These are phyloP conservation scores for Pythium plurisporium DNA, from an alignment of 352 stramenopile genomes.

Conservation along the genomic window DNA sequence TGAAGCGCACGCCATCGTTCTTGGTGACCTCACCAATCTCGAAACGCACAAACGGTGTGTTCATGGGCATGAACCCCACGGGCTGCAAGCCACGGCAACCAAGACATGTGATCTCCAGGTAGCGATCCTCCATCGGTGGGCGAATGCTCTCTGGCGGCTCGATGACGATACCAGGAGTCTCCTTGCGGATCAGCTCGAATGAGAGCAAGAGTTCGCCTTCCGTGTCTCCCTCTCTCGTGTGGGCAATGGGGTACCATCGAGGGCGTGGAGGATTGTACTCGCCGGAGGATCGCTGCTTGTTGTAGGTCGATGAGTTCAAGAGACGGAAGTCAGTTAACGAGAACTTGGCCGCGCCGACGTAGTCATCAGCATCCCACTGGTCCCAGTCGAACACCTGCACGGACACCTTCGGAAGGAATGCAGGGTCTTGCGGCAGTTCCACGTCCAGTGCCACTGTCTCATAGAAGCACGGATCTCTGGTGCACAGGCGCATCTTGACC, in stretches of 20 bases:
- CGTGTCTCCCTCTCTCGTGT: constrained; percentile 49
- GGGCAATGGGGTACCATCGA: constrained; percentile 69
- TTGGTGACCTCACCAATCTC: constrained; percentile 67
- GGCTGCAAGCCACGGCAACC: constrained; percentile 74
- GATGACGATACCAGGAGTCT: constrained; percentile 49
- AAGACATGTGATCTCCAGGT: constrained; percentile 77
- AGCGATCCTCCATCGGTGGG: constrained; percentile 55
- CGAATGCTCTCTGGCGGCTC: constrained; percentile 57
- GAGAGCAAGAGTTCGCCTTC: constrained; percentile 79
- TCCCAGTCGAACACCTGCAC: constrained; percentile 79
- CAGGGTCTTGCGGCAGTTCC: constrained; percentile 59
- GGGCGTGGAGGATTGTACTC: constrained; percentile 56
- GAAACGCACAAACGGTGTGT: constrained; percentile 84
- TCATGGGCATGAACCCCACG: constrained; percentile 78
- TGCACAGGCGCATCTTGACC: constrained; percentile 55
- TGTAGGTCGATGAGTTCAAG: constrained; percentile 57
- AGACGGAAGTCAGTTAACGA: constrained; percentile 53
- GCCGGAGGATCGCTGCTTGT: constrained; percentile 35
- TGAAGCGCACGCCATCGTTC: constrained; percentile 56
- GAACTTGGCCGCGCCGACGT: constrained; percentile 57
- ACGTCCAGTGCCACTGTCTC: constrained; percentile 76
- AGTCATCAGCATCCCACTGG: constrained; percentile 68
- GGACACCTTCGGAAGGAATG: constrained; percentile 65
- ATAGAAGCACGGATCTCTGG: constrained; percentile 81
- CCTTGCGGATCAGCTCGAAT: constrained; percentile 71